Percentiles rank a stretch among this genome's conserved stretches.
Evolutionary conservation across 2,329 filamentous ascomycete species (phyloP).

Genomic region (Botryotinia calthae): DNA sequence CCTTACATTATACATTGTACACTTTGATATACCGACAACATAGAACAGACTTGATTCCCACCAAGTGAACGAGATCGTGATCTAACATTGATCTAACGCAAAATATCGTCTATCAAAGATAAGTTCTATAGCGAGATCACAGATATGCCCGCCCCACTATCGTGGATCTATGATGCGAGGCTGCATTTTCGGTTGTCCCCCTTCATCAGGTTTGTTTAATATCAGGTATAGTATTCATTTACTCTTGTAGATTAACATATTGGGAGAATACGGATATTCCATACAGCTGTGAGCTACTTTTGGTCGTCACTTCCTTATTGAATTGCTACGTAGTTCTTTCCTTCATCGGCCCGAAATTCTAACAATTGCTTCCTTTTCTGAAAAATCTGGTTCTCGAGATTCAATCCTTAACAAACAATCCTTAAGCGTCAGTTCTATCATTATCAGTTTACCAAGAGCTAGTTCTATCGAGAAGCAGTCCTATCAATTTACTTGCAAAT

Average conservation of each 20-base stretch:
- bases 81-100: neutral
- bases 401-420: neutral
- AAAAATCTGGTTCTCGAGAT: neutral
- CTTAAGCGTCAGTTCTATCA: neutral
- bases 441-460: neutral
- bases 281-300: neutral
- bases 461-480: neutral
- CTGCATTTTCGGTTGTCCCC: conserved; percentile 1
- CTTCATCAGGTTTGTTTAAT: neutral
- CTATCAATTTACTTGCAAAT: neutral
- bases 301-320: neutral
- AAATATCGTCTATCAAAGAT: neutral
- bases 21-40: neutral
- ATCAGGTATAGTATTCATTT: neutral
- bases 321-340: neutral
- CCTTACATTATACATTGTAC: neutral
- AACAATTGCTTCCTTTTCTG: neutral
- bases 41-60: neutral
- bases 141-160: neutral
- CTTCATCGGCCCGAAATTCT: neutral
- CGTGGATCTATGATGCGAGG: neutral
- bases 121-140: neutral
- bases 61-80: neutral
- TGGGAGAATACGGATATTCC: neutral
- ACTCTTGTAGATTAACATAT: neutral